Conservation (phyloP, 2,329 filamentous ascomycete genomes). For the Microthyrium microscopicum region DNA sequence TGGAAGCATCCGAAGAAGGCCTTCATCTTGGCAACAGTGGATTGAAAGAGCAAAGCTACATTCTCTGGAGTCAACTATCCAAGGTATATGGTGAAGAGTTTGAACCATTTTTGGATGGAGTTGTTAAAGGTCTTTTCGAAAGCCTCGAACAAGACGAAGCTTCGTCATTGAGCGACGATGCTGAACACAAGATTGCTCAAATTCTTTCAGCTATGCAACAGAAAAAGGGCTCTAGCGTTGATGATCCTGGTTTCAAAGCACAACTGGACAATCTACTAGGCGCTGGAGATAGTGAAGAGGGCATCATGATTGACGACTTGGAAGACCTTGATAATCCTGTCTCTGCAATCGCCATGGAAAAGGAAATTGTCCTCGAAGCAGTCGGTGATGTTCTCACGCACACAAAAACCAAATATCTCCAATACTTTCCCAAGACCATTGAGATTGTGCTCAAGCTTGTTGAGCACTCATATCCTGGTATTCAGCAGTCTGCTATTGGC, state of each 20-base stretch:
- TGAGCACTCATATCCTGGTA: slow-evolving; percentile 83
- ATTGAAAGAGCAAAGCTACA: slow-evolving; percentile 90
- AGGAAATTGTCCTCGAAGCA: slow-evolving; percentile 92
- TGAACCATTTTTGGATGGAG: slow-evolving; percentile 58
- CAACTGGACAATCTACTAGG: too few species aligned
- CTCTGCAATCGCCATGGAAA: slow-evolving; percentile 82
- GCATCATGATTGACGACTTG: slow-evolving; percentile 51
- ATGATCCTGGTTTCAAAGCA: too few species aligned
- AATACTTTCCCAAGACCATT: slow-evolving; percentile 79
- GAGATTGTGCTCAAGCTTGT: slow-evolving; percentile 64
- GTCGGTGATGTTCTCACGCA: slow-evolving; percentile 83
- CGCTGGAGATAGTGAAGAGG: slow-evolving; percentile 43
- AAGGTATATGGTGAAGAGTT: slow-evolving; percentile 85
- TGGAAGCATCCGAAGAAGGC: slow-evolving; percentile 84
- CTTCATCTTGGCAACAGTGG: slow-evolving; percentile 76
- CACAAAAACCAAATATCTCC: slow-evolving; percentile 62
- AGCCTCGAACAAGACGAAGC: slow-evolving; percentile 82
- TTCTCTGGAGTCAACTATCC: slow-evolving; percentile 85
- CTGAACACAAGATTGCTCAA: too few species aligned
- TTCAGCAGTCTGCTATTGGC: slow-evolving; percentile 78
- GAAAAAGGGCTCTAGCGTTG: too few species aligned
- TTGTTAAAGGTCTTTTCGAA: slow-evolving; percentile 65
- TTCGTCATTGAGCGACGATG: too few species aligned
- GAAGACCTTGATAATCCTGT: slow-evolving; percentile 73
- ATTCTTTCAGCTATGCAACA: too few species aligned